A percentile compares a stretch with the other conserved stretches of the same genome.
These are phyloP conservation scores for Panellus pusillus DNA, from an alignment of 768 basidiomycete genomes.

Conservation along the genomic window DNA sequence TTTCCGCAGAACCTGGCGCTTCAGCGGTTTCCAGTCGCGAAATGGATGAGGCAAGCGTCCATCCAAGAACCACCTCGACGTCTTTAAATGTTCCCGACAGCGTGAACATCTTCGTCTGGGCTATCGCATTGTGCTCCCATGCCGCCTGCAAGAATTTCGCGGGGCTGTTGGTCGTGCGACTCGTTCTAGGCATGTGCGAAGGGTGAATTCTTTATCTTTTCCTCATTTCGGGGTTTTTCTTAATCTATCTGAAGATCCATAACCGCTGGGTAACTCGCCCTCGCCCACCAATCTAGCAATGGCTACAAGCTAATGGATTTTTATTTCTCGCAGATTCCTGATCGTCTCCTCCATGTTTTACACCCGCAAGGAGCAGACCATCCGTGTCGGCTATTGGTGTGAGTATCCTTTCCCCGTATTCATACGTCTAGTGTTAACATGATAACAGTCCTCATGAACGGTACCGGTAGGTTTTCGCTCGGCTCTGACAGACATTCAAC, in stretches of 20 bases:
- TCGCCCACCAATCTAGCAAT: too few relatives aligned
- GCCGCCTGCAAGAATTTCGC: conserved; percentile 73
- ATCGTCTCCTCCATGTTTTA: conserved; percentile 62
- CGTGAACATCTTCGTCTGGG: conserved; percentile 69
- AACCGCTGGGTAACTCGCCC: conserved; percentile 54
- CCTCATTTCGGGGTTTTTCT: neutral
- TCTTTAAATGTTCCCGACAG: conserved; percentile 29
- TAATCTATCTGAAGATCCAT: conserved; percentile 32
- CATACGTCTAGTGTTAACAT: neutral
- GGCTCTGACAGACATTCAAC: too few relatives aligned
- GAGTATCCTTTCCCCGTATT: conserved; percentile 19
- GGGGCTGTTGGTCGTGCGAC: conserved; percentile 59
- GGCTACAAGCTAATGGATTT: too few relatives aligned
- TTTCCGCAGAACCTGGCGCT: conserved; percentile 74
- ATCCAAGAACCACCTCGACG: neutral
- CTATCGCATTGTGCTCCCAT: conserved; percentile 56
- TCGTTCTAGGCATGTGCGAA: conserved; percentile 74
- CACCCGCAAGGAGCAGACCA: conserved; percentile 50
- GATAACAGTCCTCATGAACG: conserved; percentile 68
- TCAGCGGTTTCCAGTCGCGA: conserved; percentile 73
- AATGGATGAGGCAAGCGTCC: conserved; percentile 69
- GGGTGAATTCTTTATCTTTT: conserved; percentile 27
- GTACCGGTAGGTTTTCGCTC: conserved; percentile 46
- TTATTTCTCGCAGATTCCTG: conserved; percentile 35
- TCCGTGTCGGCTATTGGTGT: conserved; percentile 60